Percentiles rank a stretch among this genome's conserved stretches.
Conservation (phyloP, 1,284 basidiomycete genomes). For the Fomes fomentarius region DNA sequence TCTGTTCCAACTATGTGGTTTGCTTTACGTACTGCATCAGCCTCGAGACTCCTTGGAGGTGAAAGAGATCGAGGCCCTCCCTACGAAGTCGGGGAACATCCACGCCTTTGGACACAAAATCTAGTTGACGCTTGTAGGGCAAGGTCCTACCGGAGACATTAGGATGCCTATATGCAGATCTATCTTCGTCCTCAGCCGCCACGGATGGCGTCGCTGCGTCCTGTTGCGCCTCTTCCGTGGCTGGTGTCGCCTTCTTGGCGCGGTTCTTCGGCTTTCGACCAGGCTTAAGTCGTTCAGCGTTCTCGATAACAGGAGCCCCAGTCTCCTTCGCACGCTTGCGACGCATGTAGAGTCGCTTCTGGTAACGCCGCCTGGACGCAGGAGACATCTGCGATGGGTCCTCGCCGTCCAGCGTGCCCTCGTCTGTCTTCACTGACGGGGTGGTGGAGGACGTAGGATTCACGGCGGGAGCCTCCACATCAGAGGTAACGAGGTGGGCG, state of each 20-base stretch:
- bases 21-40: slow-evolving; percentile 42
- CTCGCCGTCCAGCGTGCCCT: slow-evolving; percentile 1
- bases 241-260: background rate
- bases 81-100: slow-evolving; percentile 43
- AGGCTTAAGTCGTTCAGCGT: slow-evolving; percentile 44
- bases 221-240: background rate
- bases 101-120: slow-evolving; percentile 46
- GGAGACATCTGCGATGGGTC: slow-evolving; percentile 39
- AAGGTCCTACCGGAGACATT: slow-evolving; percentile 42
- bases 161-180: slow-evolving; percentile 21
- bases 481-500: no score
- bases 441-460: background rate
- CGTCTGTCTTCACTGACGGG: background rate
- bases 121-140: slow-evolving; percentile 46
- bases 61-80: slow-evolving; percentile 52
- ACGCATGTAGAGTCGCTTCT: slow-evolving; percentile 74
- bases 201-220: background rate
- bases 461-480: background rate
- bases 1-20: background rate
- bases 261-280: slow-evolving; percentile 43
- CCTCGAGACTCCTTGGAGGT: slow-evolving; percentile 44
- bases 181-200: background rate
- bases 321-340: slow-evolving; percentile 58
- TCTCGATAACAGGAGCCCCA: slow-evolving; percentile 40
- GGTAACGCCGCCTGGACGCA: slow-evolving; percentile 53